A percentile compares a stretch with the other conserved stretches of the same genome.
Conservation (phyloP, 1,284 basidiomycete species). For the Neotropicomus parvogracilis region DNA sequence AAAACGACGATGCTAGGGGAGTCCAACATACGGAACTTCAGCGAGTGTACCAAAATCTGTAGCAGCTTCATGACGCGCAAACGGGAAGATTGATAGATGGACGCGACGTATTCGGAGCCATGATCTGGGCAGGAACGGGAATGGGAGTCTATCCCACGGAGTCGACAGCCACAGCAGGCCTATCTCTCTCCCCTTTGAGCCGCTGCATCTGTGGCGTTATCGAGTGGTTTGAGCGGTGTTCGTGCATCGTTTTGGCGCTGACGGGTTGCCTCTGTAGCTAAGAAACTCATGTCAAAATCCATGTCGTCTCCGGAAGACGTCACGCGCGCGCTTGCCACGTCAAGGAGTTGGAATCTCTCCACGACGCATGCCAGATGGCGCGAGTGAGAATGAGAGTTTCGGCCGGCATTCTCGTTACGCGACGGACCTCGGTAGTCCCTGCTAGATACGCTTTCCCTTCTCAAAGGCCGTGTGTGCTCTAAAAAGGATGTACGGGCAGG, state of each 20-base stretch:
- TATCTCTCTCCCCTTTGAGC: too few relatives aligned
- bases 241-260: too few relatives aligned
- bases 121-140: too few relatives aligned
- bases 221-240: too few relatives aligned
- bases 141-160: too few relatives aligned
- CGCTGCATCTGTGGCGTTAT: too few relatives aligned
- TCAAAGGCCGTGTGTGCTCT: conserved; percentile 77
- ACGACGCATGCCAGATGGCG: conserved; percentile 47
- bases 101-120: neutral
- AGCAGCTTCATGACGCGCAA: neutral
- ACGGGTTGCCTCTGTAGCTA: too few relatives aligned
- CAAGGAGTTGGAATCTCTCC: conserved; percentile 52
- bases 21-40: too few relatives aligned
- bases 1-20: neutral
- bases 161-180: too few relatives aligned
- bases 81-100: neutral
- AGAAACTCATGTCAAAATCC: too few relatives aligned
- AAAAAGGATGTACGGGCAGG: too few relatives aligned
- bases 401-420: conserved; percentile 7
- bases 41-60: neutral
- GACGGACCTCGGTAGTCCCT: conserved; percentile 51
- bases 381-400: conserved; percentile 39
- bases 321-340: conserved; percentile 40
- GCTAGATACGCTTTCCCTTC: conserved; percentile 57
- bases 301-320: conserved; percentile 41